phyloP scores from a whole-genome alignment of 495 filamentous ascomycete genomes.

The Hyaloscypha hepaticicola region DNA sequence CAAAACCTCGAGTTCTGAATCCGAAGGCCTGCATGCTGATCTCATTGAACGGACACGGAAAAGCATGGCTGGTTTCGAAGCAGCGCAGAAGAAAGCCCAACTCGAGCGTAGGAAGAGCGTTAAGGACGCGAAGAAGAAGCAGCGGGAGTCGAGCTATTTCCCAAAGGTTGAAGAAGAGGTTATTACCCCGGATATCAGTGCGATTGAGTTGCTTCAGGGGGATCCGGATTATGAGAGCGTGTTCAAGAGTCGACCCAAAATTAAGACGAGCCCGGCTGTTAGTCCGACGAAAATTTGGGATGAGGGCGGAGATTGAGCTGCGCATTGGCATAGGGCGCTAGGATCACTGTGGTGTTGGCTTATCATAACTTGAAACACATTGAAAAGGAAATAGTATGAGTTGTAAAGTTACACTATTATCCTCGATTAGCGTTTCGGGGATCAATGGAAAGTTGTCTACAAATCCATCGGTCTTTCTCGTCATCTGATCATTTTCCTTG shows the following conservation, averaged over 20 bases:
- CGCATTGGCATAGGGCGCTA: background rate
- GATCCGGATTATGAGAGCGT: constrained; percentile 79
- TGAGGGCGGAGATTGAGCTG: background rate
- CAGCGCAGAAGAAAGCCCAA: constrained; percentile 51
- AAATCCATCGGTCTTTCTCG: too few relatives aligned
- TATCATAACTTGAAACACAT: too few relatives aligned
- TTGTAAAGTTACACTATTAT: too few relatives aligned
- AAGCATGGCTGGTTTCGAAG: constrained; percentile 68
- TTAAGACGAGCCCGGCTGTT: constrained; percentile 66
- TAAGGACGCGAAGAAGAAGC: constrained; percentile 42
- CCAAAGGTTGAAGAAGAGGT: constrained; percentile 30
- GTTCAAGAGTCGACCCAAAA: constrained; percentile 79
- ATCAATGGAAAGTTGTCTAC: too few relatives aligned
- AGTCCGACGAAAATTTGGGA: constrained; percentile 30
- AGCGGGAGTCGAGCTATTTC: constrained; percentile 33
- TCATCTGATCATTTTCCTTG: too few relatives aligned
- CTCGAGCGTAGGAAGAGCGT: constrained; percentile 54
- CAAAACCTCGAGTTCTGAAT: constrained; percentile 4
- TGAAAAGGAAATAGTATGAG: too few relatives aligned
- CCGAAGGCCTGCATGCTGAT: constrained; percentile 30
- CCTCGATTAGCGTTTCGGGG: too few relatives aligned
- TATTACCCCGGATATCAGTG: constrained; percentile 17
- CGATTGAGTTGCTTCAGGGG: constrained; percentile 54
- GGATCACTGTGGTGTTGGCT: background rate
- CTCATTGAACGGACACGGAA: constrained; percentile 77